Evolutionary conservation across 768 basidiomycete genomes (phyloP), one percentile per base, ranked within the genome.

Genomic region (Boletus subparvulus): DNA sequence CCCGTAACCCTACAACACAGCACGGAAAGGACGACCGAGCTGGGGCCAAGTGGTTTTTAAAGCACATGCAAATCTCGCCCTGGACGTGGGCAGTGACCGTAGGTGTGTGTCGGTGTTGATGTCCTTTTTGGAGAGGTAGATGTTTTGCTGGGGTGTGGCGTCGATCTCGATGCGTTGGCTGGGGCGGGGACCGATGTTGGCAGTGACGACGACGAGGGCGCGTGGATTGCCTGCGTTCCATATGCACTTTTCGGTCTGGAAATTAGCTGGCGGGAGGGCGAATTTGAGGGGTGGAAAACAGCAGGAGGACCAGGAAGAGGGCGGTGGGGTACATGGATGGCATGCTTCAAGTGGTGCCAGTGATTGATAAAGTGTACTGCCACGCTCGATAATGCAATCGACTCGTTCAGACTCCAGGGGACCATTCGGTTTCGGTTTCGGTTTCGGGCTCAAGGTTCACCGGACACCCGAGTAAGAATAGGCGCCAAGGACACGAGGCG

Each of bases 201-300:
- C 94, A 0, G 96, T 98, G 62, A 97, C 94, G 65, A 99, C n/a
- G n/a, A n/a, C n/a, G n/a, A n/a, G n/a, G 92, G 92, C 82, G 65
- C 92, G 86, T 7, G 80, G 75, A 66, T 94, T 90, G 9, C 87
- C 96, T 26, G 88, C 78, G 70, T 99, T 97, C 96, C 97, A 99
- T 54, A 98, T 87, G 74, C 97, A 98, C 74, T 92, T 94, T 61
- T 82, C 67, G 30, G 79, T 75, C 1, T 95, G 94, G 62, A 87
- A 83, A 58, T 85, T 83, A 59, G 80, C 80, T 1, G 94, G 85
- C 32, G 75, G 82, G 24, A 97, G 77, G 39, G 80, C 70, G 73
- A 98, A 97, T 74, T 98, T 98, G 75, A 99, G 90, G 91, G 40
- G 65, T 58, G 7, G 74, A 30, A 64, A 68, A 40, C 52, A 67